Evolutionary conservation across 2,329 filamentous ascomycete genomes (phyloP).

Genomic region (Stagonosporopsis chrysanthemi): DNA sequence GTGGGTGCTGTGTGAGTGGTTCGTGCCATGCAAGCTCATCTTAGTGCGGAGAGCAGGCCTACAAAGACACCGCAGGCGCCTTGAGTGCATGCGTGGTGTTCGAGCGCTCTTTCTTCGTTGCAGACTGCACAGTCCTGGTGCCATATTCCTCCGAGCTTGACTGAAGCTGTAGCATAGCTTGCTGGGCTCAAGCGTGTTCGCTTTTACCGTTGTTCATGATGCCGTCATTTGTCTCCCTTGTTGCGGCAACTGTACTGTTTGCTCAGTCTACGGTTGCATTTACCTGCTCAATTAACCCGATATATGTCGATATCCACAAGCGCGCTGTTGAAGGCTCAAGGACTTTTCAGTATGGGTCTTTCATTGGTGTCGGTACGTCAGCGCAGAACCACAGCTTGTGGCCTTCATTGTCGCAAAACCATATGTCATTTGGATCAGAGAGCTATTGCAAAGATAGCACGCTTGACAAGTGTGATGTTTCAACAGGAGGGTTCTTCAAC

Average conservation of each 20-base stretch:
- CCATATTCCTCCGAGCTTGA: not conserved
- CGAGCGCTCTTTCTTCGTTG: conserved; percentile 28
- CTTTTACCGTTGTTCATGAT: conserved; percentile 30
- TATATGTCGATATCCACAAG: conserved; percentile 56
- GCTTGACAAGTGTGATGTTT: conserved; percentile 40
- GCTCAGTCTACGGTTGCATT: conserved; percentile 47
- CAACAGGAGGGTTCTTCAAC: conserved; percentile 48
- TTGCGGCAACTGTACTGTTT: conserved; percentile 46
- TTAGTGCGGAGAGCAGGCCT: conserved; percentile 38
- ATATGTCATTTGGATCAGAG: conserved; percentile 49
- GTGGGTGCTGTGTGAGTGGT: conserved; percentile 41
- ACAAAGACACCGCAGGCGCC: conserved; percentile 44
- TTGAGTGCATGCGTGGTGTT: conserved; percentile 27
- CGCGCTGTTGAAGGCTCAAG: conserved; percentile 51
- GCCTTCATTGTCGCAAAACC: conserved; percentile 53
- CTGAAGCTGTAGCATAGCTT: conserved; percentile 27
- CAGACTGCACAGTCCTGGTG: conserved; percentile 22
- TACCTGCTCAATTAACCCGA: conserved; percentile 50
- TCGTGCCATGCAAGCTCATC: conserved; percentile 27
- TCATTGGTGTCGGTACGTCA: conserved; percentile 53
- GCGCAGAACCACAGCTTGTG: conserved; percentile 56
- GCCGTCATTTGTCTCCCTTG: conserved; percentile 36
- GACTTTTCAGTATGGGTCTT: conserved; percentile 54
- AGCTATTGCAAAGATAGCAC: conserved; percentile 50
- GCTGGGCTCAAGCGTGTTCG: conserved; percentile 38